phyloP scores from a whole-genome alignment of 768 basidiomycete genomes.

The Candolleomyces efflorescens region DNA sequence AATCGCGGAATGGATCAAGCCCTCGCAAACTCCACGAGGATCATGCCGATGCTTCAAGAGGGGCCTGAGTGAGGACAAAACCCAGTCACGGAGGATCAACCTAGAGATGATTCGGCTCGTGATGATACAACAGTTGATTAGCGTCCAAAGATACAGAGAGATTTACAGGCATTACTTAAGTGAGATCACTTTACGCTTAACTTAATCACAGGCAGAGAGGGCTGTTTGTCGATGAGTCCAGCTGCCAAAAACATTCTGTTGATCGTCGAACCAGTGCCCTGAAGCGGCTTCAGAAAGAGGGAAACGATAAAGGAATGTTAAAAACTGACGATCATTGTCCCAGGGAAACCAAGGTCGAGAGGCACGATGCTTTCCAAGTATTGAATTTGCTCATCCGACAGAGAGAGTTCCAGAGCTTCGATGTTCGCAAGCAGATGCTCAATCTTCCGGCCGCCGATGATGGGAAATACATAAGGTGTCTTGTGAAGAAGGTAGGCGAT shows the following conservation, averaged over 20 bases:
- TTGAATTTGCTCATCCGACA: conserved; percentile 38
- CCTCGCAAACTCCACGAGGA: no score
- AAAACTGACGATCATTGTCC: conserved; percentile 23
- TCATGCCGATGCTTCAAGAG: no score
- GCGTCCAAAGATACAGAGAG: no score
- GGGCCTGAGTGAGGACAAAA: no score
- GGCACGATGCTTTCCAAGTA: conserved; percentile 36
- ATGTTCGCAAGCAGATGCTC: conserved; percentile 48
- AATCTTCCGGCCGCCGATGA: conserved; percentile 46
- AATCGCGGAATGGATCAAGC: no score
- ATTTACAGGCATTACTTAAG: no score
- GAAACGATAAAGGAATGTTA: background rate
- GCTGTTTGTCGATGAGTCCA: background rate
- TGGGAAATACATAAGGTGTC: conserved; percentile 47
- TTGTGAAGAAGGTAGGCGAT: conserved; percentile 54
- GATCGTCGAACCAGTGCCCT: background rate
- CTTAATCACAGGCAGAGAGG: background rate
- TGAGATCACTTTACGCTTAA: no score
- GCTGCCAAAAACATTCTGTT: background rate
- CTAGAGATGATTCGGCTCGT: no score
- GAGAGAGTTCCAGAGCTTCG: conserved; percentile 40
- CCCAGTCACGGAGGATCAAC: no score
- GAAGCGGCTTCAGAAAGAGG: background rate
- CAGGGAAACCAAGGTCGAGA: conserved; percentile 43
- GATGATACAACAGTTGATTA: no score